Percentiles rank a stretch among this genome's conserved stretches.
Conservation (phyloP, 306 rosid genomes). For the Astragalus membranaceus region DNA sequence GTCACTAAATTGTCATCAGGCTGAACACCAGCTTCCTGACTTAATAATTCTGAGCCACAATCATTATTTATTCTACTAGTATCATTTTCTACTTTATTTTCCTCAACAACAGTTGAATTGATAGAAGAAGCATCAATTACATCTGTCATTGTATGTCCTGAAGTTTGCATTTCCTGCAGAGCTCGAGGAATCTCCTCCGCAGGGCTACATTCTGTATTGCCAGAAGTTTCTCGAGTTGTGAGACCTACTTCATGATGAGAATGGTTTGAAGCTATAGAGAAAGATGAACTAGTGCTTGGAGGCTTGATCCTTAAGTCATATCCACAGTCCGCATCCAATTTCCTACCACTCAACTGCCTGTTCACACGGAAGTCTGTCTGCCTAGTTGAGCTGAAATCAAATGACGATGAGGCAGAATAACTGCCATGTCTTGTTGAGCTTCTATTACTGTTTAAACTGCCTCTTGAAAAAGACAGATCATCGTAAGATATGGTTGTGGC, state of each 20-base stretch:
- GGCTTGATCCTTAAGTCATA: constrained; percentile 40
- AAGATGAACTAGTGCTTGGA: constrained; percentile 37
- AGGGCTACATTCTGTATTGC: constrained; percentile 27
- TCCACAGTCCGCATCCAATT: constrained; percentile 38
- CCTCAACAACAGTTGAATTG: constrained; percentile 25
- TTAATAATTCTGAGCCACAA: constrained; percentile 32
- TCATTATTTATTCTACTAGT: constrained; percentile 31
- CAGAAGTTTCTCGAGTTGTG: constrained; percentile 30
- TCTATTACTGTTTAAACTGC: constrained; percentile 55
- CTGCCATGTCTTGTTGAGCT: constrained; percentile 72
- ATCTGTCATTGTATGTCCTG: constrained; percentile 34
- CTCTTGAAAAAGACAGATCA: constrained; percentile 54
- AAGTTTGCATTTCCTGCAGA: constrained; percentile 31
- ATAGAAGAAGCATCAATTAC: constrained; percentile 25
- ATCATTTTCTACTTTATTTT: constrained; percentile 35
- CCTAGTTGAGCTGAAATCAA: constrained; percentile 55
- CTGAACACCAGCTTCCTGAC: constrained; percentile 21
- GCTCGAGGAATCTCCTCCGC: constrained; percentile 26
- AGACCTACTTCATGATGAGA: constrained; percentile 31
- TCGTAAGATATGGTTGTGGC: constrained; percentile 56
- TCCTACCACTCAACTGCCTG: constrained; percentile 56
- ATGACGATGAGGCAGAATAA: constrained; percentile 67
- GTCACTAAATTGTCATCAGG: constrained; percentile 29
- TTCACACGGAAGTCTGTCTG: constrained; percentile 49
- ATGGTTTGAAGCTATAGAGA: constrained; percentile 32